Conservation (phyloP, 768 basidiomycete genomes). For the Psilocybe azurescens region DNA sequence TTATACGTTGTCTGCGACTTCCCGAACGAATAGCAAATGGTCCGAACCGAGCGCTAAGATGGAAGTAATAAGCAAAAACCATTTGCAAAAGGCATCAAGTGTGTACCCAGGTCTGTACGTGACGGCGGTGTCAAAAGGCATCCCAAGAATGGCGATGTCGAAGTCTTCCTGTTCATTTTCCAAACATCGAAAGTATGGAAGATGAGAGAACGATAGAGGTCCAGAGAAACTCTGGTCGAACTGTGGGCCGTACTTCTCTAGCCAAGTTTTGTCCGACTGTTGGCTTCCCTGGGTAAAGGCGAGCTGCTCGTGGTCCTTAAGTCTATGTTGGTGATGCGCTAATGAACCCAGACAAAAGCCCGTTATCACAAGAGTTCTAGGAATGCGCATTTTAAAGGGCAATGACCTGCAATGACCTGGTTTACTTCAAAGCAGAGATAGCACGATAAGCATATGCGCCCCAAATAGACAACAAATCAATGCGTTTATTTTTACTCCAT, state of each 20-base stretch:
- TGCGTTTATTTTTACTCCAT: neutral
- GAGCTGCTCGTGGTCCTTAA: neutral
- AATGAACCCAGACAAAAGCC: neutral
- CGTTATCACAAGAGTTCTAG: neutral
- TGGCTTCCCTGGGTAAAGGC: neutral
- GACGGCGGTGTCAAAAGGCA: conserved; percentile 79
- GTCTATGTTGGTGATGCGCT: conserved; percentile 12
- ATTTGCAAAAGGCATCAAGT: neutral
- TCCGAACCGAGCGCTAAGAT: conserved; percentile 80
- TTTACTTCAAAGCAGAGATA: conserved; percentile 1
- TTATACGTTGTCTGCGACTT: conserved; percentile 65
- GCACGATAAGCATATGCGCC: neutral
- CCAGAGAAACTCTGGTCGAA: conserved; percentile 81
- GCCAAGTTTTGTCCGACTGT: conserved; percentile 49
- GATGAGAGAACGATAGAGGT: conserved; percentile 82
- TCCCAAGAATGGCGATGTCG: conserved; percentile 82
- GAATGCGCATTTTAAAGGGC: neutral
- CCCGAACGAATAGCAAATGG: conserved; percentile 86
- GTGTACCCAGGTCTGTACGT: conserved; percentile 62
- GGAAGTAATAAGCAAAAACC: neutral
- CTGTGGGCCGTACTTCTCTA: conserved; percentile 76
- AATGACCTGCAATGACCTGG: neutral
- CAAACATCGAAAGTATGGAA: conserved; percentile 76
- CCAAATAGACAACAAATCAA: neutral
- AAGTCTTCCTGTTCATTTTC: conserved; percentile 58